phyloP scores from a whole-genome alignment of 225 moss, liverwort and hornwort genomes.

The Physcomitrium patens region DNA sequence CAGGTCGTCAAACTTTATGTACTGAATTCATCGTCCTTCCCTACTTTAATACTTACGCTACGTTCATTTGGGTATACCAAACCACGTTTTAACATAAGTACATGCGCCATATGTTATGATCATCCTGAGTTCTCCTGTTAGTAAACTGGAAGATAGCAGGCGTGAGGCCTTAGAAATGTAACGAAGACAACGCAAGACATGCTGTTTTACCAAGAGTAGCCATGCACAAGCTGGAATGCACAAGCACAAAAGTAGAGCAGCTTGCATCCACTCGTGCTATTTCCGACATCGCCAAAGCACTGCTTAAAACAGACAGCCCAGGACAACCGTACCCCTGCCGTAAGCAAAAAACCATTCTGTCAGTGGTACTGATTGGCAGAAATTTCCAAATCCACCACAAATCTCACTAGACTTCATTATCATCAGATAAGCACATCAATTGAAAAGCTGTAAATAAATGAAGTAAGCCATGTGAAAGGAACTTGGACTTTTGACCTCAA shows the following conservation, averaged over 20 bases:
- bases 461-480: neutral
- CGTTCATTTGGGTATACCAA: slow-evolving; percentile 11
- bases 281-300: slow-evolving; percentile 75
- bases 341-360: slow-evolving; percentile 23
- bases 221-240: slow-evolving; percentile 97
- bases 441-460: neutral
- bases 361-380: slow-evolving; percentile 12
- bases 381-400: slow-evolving; percentile 8
- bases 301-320: slow-evolving; percentile 82
- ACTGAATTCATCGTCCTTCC: neutral
- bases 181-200: neutral
- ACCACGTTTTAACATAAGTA: slow-evolving; percentile 1
- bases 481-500: no score
- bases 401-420: neutral
- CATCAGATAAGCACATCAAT: neutral
- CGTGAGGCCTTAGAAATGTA: neutral
- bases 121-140: neutral
- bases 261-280: slow-evolving; percentile 96
- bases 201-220: slow-evolving; percentile 70
- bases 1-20: slow-evolving; percentile 10
- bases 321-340: slow-evolving; percentile 96
- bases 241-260: slow-evolving; percentile 93
- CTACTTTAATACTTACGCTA: slow-evolving; percentile 5
- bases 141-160: neutral
- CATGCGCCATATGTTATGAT: neutral